Evolutionary conservation across 176 grass and related monocot genomes (phyloP).

Genomic region (Lolium perenne): DNA sequence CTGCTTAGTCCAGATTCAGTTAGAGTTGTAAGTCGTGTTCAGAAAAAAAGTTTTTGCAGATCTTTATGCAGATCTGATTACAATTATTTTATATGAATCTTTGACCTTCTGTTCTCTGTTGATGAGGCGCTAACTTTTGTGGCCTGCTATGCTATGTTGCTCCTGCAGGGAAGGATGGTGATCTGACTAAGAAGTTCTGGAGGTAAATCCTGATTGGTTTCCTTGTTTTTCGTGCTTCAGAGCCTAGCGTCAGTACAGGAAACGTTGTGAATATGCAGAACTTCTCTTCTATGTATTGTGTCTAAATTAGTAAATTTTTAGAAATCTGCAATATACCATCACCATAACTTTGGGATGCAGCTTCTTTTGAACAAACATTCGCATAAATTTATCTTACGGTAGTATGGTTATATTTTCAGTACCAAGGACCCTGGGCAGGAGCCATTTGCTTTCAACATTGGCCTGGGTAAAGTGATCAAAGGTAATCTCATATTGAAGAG

Average conservation of each 20-base stretch:
- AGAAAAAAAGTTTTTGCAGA: background rate
- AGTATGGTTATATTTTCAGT: slow-evolving; percentile 55
- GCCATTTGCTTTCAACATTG: slow-evolving; percentile 92
- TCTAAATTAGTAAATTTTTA: background rate
- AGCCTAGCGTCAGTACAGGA: background rate
- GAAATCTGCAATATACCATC: background rate
- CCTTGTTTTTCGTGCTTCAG: background rate
- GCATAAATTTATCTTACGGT: background rate
- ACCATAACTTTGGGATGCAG: background rate
- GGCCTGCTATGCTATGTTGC: slow-evolving; percentile 3
- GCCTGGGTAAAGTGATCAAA: slow-evolving; percentile 83
- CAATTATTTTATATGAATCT: background rate
- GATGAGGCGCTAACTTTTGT: background rate
- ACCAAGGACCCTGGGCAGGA: slow-evolving; percentile 93
- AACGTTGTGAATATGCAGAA: background rate
- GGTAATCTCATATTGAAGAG: slow-evolving; percentile 46
- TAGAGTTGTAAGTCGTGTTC: background rate
- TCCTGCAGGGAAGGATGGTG: slow-evolving; percentile 82
- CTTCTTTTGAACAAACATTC: background rate
- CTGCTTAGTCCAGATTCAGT: background rate
- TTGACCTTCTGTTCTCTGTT: background rate
- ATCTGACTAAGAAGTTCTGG: slow-evolving; percentile 93
- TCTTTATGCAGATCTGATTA: background rate
- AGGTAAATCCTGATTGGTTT: slow-evolving; percentile 56
- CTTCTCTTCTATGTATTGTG: background rate